Conservation (phyloP, 2,329 filamentous ascomycete genomes). For the Rhexocercosporidium sp. region DNA sequence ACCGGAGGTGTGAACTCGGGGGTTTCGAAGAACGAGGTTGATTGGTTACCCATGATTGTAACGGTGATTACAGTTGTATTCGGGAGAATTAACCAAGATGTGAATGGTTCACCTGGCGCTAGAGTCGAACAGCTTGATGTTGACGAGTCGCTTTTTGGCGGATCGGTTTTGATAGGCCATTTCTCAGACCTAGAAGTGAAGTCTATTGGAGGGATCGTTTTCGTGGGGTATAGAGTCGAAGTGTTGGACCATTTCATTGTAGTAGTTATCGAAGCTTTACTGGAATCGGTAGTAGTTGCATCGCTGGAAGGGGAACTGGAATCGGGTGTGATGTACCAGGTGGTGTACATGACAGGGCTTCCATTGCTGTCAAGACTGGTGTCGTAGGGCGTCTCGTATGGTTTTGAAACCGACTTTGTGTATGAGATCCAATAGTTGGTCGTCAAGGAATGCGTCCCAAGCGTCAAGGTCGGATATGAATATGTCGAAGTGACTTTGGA, state of each 20-base stretch:
- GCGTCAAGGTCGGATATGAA: neutral
- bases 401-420: neutral
- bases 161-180: neutral
- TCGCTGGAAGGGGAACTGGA: neutral
- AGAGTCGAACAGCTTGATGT: constrained; percentile 9
- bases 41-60: constrained; percentile 28
- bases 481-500: constrained; percentile 6
- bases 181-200: neutral
- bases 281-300: neutral
- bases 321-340: constrained; percentile 3
- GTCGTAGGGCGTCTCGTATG: neutral
- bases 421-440: constrained; percentile 1
- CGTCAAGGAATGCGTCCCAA: neutral
- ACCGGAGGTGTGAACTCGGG: constrained; percentile 37
- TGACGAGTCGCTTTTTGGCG: neutral
- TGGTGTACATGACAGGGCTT: constrained; percentile 1
- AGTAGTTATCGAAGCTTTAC: neutral
- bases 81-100: constrained; percentile 32
- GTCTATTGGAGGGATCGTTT: neutral
- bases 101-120: constrained; percentile 25
- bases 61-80: constrained; percentile 37
- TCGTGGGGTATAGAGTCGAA: neutral
- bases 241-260: neutral
- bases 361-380: constrained; percentile 5
- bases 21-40: constrained; percentile 19